Conservation (phyloP, 1,284 basidiomycete genomes). For the Paramarasmius palmivorus region DNA sequence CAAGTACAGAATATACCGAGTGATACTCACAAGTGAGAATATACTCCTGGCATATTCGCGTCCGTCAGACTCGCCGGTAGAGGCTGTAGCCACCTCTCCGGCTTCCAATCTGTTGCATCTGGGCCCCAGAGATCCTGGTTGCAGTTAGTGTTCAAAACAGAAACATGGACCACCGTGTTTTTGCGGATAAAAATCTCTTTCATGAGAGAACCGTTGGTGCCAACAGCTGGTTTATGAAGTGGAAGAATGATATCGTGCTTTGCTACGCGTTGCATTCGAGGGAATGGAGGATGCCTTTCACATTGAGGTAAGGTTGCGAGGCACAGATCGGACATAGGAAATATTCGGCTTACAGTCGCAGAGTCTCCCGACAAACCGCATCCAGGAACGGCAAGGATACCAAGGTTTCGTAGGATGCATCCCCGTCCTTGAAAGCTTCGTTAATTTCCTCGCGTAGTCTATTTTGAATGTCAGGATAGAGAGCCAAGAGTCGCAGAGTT, state of each 20-base stretch:
- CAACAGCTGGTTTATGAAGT: neutral
- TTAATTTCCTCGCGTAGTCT: too few relatives aligned
- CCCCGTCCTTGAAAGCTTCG: too few relatives aligned
- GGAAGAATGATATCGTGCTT: neutral
- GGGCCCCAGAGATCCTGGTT: neutral
- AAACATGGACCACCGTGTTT: neutral
- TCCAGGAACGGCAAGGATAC: too few relatives aligned
- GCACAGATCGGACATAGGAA: too few relatives aligned
- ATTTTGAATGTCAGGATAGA: too few relatives aligned
- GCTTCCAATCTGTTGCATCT: constrained; percentile 1
- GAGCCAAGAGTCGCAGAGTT: too few relatives aligned
- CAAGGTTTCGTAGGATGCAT: too few relatives aligned
- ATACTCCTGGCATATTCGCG: constrained; percentile 1
- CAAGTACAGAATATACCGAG: too few relatives aligned
- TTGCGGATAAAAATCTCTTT: neutral
- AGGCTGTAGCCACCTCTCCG: constrained; percentile 1
- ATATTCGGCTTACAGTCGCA: too few relatives aligned
- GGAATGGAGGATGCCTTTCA: too few relatives aligned
- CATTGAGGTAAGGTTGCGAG: too few relatives aligned
- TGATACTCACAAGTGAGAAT: constrained; percentile 2
- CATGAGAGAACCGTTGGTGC: neutral
- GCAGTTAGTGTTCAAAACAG: neutral
- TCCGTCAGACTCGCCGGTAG: neutral
- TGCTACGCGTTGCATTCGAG: neutral
- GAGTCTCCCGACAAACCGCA: too few relatives aligned